Percentiles rank a stretch among this genome's conserved stretches.
phyloP scores from a whole-genome alignment of 73 alveolate species.

The Paramecium tetraurelia region DNA sequence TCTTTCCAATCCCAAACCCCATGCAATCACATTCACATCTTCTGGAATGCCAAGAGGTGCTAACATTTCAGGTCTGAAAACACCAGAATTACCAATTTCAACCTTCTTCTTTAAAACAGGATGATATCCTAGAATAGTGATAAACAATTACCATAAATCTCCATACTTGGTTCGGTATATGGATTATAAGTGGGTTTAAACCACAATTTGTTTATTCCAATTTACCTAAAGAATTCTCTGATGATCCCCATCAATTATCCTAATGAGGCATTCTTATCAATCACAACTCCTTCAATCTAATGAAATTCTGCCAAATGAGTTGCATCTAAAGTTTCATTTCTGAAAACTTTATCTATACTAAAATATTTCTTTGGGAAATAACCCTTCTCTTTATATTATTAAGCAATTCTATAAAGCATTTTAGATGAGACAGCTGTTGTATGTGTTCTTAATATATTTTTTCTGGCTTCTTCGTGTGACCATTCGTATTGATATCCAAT shows the following conservation, averaged over 20 bases:
- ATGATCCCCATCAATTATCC: slow-evolving; percentile 95
- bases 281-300: slow-evolving; percentile 99
- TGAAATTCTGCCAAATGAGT: slow-evolving; percentile 99
- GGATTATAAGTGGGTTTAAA: slow-evolving; percentile 99
- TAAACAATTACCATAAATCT: slow-evolving; percentile 69
- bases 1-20: slow-evolving; percentile 99
- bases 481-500: slow-evolving; percentile 98
- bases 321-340: slow-evolving; percentile 99
- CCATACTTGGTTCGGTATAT: slow-evolving; percentile 99
- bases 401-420: slow-evolving; percentile 41
- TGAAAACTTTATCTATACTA: slow-evolving; percentile 98
- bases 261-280: slow-evolving; percentile 96
- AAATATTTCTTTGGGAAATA: slow-evolving; percentile 99
- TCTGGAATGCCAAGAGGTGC: slow-evolving; percentile 99
- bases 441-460: slow-evolving; percentile 99
- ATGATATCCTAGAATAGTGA: neutral
- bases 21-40: slow-evolving; percentile 98
- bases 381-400: slow-evolving; percentile 82
- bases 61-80: slow-evolving; percentile 99
- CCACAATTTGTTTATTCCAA: slow-evolving; percentile 98
- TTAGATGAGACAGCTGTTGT: slow-evolving; percentile 94
- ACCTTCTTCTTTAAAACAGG: slow-evolving; percentile 79
- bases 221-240: slow-evolving; percentile 94
- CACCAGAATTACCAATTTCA: slow-evolving; percentile 99
- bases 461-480: slow-evolving; percentile 96